Base-by-base conservation (phyloP, 768 basidiomycete species). In the Termitomyces sp. region DNA sequence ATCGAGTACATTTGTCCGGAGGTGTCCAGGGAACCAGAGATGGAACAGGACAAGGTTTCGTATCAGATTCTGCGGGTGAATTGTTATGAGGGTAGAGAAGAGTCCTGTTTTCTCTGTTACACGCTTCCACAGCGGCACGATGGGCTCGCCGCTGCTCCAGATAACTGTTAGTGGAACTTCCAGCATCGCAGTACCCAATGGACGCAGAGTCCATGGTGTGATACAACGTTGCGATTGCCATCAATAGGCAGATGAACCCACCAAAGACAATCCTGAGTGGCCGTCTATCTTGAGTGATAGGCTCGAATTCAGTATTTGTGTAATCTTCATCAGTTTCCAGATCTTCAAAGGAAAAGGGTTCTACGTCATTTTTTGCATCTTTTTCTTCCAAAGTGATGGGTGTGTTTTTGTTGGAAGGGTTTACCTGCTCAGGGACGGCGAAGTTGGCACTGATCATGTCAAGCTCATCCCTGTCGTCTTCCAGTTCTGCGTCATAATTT, bases 141-240 rank as follows among this genome's bases (percentile, higher is more conserved):
- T 70, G 70, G 5, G 70, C 71, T 41, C 78, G 75, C 18, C 84
- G 60, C 13, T 67, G 70, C 54, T 82, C 80, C 47, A 91, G 69
- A 3, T 73, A 71, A 22, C 61, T 67, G 66, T 88, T 94, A 27
- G 84, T 86, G 59, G 75, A 72, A 53, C 68, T 80, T 18, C 81
- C 86, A 33, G 79, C 69, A 58, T 89, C 83, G 64, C 91, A 94
- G 68, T 83, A 94, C 5, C 92, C 91, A 60, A 94, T 84, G 11
- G 76, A 67, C 2, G 84, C 73, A 5, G 91, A 91, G 60, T 88
- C 83, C 12, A 60, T 56, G 70, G 91, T 91, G 74, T 83, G 89
- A 16, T 75, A 74, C 61, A 75, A 60, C 18, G 75, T 57, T 22
- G 69, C 58, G 35, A 78, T 54, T 10, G 73, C 56, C 27, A 77